Base-by-base conservation (phyloP, 164 flowering plant genomes). In the Euptelea pleiosperma region DNA sequence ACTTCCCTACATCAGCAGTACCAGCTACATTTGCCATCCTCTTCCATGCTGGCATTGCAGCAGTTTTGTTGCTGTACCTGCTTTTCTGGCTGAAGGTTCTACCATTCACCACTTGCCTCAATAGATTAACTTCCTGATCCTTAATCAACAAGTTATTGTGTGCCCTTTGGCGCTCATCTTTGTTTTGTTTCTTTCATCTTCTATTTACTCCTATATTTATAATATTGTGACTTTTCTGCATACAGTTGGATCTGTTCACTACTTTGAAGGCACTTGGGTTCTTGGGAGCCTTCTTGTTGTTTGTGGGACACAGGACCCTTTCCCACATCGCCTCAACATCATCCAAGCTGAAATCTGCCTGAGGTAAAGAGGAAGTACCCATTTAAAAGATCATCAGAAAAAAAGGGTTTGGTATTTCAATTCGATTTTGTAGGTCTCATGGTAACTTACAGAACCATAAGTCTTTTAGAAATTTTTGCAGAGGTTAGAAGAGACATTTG, bases 1-100 rank as follows among this genome's bases (percentile, higher is more conserved):
- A 79, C 68, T 89, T 89, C 70, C 99, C 97, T 3, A 66, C 77
- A 25, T 75, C 91, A 47, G 63, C 83, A 10, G 70, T 68, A 34
- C 95, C 93, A 42, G 87, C 91, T 22, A 67, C 73, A 60, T 85
- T 81, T 75, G 91, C 93, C 41, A 33, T 76, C 33, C 90, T 87
- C 51, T 94, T 94, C 89, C 96, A 94, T 49, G 24, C 52, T 30
- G 91, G 95, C 65, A 77, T 94, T 65, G 96, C 81, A 42, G 88
- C 90, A 14, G 90, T 94, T 58, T 77, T 94, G 22, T 18, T 70
- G 12, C 86, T 91, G 26, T 94, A 89, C 57, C 72, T 69, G 51
- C 81, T 91, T 53, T 94, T 94, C 81, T 94, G 99, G 99, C 53
- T 85, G 71, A 94, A 94, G 97, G 99, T 90, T 41, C 75, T 56